phyloP scores from a whole-genome alignment of 768 basidiomycete species.

The Rhodocollybia butyracea region DNA sequence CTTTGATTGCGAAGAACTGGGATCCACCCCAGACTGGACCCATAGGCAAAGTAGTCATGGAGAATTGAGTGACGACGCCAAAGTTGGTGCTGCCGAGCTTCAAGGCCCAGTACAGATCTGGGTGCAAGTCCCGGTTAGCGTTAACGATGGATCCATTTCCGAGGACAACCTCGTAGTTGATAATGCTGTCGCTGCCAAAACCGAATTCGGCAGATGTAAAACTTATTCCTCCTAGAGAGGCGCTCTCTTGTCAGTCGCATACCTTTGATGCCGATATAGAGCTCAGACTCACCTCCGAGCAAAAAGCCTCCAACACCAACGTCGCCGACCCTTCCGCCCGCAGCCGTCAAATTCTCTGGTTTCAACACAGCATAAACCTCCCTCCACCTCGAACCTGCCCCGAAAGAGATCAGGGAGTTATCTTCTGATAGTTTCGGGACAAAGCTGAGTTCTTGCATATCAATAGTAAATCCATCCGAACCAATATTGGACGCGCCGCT shows the following conservation, averaged over 20 bases:
- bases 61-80: constrained; percentile 20
- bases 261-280: neutral
- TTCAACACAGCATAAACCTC: constrained; percentile 4
- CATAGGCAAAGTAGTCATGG: constrained; percentile 15
- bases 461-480: constrained; percentile 3
- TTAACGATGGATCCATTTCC: constrained; percentile 13
- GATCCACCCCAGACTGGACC: constrained; percentile 15
- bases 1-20: constrained; percentile 11
- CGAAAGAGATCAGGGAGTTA: neutral
- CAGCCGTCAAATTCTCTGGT: constrained; percentile 3
- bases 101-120: constrained; percentile 18
- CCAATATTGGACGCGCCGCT: constrained; percentile 7
- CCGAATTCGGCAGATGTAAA: constrained; percentile 15
- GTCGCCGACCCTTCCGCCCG: constrained; percentile 1
- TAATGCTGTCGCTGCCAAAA: constrained; percentile 16
- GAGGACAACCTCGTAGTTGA: constrained; percentile 17
- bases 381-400: constrained; percentile 3
- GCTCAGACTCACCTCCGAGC: constrained; percentile 4
- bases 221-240: constrained; percentile 16
- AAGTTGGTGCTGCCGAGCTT: constrained; percentile 20
- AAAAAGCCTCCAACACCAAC: constrained; percentile 9
- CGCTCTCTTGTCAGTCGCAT: neutral
- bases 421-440: neutral
- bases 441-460: neutral
- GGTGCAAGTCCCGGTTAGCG: constrained; percentile 8